Evolutionary conservation across 129 eudicot species (phyloP).

Genomic region (Ambrosia artemisiifolia): DNA sequence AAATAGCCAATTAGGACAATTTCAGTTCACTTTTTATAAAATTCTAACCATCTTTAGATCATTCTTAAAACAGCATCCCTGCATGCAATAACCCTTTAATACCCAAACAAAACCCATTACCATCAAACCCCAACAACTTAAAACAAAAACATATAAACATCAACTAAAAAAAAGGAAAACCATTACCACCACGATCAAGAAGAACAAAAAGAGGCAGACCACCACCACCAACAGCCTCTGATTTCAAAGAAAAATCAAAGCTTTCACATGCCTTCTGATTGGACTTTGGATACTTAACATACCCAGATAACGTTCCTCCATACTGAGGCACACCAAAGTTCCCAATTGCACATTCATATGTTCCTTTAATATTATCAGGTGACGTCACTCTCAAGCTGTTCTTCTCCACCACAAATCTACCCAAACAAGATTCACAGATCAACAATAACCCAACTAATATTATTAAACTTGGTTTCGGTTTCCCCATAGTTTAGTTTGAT

Average conservation of each 20-base stretch:
- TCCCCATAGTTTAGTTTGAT: constrained; percentile 32
- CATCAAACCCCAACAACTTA: no score
- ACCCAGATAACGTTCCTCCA: background rate
- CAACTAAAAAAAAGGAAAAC: background rate
- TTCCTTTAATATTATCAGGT: background rate
- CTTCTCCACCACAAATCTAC: background rate
- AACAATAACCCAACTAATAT: background rate
- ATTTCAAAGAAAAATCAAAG: constrained; percentile 49
- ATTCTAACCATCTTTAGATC: background rate
- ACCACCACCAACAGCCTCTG: constrained; percentile 71
- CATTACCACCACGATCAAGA: constrained; percentile 71
- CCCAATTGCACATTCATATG: background rate
- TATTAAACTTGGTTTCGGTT: constrained; percentile 30
- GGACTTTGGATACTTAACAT: background rate
- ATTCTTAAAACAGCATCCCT: background rate
- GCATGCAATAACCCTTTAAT: background rate
- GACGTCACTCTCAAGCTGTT: background rate
- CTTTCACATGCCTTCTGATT: constrained; percentile 32
- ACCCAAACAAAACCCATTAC: background rate
- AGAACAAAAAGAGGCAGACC: constrained; percentile 64
- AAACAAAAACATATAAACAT: background rate
- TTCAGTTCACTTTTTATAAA: background rate
- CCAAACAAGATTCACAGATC: background rate
- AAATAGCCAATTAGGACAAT: background rate
- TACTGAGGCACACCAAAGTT: background rate